Conservation (phyloP, 169 alveolate species). For the Plasmodium malariae region DNA sequence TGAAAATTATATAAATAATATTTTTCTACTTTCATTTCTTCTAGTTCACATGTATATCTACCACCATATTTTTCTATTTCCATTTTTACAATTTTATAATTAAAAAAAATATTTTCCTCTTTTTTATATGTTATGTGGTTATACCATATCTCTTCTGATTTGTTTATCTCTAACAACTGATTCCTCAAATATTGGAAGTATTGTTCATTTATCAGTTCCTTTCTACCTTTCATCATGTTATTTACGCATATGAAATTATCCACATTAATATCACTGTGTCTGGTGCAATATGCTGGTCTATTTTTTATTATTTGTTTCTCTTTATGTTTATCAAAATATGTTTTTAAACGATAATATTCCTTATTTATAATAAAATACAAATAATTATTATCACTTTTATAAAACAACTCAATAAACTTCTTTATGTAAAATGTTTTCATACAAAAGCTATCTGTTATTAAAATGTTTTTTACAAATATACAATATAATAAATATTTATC, state of each 20-base stretch:
- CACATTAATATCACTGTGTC: not conserved
- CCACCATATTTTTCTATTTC: not conserved
- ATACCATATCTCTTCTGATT: conserved; percentile 11
- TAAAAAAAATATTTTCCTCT: conserved; percentile 67
- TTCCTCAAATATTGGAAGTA: conserved; percentile 34
- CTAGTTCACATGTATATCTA: not conserved
- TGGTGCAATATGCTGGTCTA: not conserved
- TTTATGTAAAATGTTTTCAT: conserved; percentile 68
- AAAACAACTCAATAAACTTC: conserved; percentile 69
- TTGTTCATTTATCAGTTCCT: conserved; percentile 5
- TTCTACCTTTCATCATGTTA: not conserved
- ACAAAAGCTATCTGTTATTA: conserved; percentile 33
- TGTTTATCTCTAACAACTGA: conserved; percentile 13
- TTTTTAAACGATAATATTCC: conserved; percentile 37
- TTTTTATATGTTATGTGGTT: conserved; percentile 6
- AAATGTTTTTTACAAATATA: conserved; percentile 67
- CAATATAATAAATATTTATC: conserved; percentile 55
- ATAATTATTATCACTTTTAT: conserved; percentile 59
- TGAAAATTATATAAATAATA: conserved; percentile 59
- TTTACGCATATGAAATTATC: not conserved
- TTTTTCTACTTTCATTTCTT: not conserved
- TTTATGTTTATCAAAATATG: conserved; percentile 27
- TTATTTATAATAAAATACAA: conserved; percentile 48
- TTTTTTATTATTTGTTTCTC: not conserved
- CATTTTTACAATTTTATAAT: conserved; percentile 25